Evolutionary conservation across 108 stramenopile species (phyloP), one percentile per base, ranked within the genome.

Genomic region (Conticribra guillardii): DNA sequence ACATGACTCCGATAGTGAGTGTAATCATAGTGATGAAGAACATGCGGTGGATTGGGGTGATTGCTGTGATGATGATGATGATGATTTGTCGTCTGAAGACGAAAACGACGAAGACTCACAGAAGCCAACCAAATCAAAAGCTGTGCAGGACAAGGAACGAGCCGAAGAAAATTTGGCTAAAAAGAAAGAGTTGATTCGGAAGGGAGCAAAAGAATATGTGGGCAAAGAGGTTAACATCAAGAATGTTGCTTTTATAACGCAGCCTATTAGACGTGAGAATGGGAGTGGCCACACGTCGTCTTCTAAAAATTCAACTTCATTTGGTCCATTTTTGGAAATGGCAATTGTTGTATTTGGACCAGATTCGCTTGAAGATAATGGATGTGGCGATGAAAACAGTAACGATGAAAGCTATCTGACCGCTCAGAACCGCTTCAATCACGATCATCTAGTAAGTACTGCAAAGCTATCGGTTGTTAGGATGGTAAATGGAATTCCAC

Each of bases 401-500:
- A 45, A 51, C 18, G 18, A 44, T 26, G 53, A 50, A 11, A 64
- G n/a, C 2, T 66, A 22, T 24, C 30, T 28, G 19, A 45, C 44
- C 11, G 45, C 34, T 7, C 31, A 45, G 2, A 15, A 29, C 3
- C 17, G 14, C 17, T 2, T 23, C 47, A 24, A 60, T 60, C 67
- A 27, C 22, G 3, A n/a, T 24, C 23, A 49, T 17, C 16, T 48
- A 8, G 31, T 57, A 22, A 75, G 30, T 17, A 41, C 71, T 16
- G 88, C 89, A 45, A 76, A 52, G 48, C 64, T 95, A 54, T 73
- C 72, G 26, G 30, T 95, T 15, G 76, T 95, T 17, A 84, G 93
- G 3, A 90, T 95, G 87, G 93, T 95, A 22, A 95, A 95, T 66
- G 73, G 79, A 15, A 84, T 92, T 37, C 93, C 93, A 34, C 64